Conservation (phyloP, 768 basidiomycete genomes). For the Lactarius tabidus region DNA sequence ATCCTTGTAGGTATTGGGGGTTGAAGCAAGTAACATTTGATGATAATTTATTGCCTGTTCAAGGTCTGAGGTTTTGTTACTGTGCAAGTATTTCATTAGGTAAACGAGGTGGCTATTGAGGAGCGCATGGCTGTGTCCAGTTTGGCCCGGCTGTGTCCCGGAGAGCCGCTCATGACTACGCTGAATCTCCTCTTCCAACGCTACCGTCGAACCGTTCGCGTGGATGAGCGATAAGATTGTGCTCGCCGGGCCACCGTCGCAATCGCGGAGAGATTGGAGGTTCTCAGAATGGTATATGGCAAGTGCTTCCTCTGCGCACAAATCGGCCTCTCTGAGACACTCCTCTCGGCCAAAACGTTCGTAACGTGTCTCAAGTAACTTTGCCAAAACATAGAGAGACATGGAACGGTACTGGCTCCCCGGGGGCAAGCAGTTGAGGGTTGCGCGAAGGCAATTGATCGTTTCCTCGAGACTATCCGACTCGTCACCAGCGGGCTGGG, state of each 20-base stretch:
- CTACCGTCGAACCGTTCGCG: not conserved
- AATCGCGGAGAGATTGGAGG: not conserved
- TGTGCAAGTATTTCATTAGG: not conserved
- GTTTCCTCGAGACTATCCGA: not conserved
- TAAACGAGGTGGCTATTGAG: not conserved
- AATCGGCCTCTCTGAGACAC: conserved; percentile 1
- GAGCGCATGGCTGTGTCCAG: not conserved
- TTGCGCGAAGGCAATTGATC: not conserved
- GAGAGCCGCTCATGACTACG: not conserved
- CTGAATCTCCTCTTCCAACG: conserved; percentile 4
- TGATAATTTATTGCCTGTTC: conserved; percentile 1
- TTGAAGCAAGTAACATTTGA: not conserved
- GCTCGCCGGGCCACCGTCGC: not conserved
- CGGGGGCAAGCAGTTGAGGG: not conserved
- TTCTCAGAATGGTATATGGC: not conserved
- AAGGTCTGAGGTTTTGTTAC: not conserved
- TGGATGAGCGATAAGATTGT: not conserved
- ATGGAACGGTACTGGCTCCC: not conserved
- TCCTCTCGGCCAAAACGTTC: not conserved
- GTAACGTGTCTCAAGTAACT: not conserved
- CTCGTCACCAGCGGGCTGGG: not conserved
- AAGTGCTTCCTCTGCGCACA: not conserved
- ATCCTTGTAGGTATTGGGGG: not conserved
- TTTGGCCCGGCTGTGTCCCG: not conserved
- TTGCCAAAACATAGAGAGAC: not conserved